Conservation (phyloP, 805 yeast genomes). For the Kazachstania psychrophila region DNA sequence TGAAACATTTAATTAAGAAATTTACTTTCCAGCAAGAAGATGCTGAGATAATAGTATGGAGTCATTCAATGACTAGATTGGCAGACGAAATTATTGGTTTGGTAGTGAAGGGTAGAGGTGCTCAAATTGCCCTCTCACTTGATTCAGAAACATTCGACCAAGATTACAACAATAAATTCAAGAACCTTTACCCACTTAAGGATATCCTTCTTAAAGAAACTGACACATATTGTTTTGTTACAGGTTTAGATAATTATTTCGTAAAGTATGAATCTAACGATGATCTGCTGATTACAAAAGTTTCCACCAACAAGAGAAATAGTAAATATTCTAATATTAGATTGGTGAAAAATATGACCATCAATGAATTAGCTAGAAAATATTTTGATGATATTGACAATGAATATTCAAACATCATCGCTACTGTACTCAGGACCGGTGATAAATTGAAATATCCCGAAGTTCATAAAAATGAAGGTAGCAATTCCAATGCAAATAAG, state of each 20-base stretch:
- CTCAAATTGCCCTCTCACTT: conserved; percentile 45
- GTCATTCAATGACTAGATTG: conserved; percentile 72
- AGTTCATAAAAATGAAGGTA: neutral
- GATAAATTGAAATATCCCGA: conserved; percentile 55
- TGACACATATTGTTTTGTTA: conserved; percentile 37
- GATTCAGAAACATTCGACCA: conserved; percentile 32
- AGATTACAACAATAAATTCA: conserved; percentile 29
- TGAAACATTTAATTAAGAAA: conserved; percentile 37
- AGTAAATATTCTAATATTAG: conserved; percentile 11
- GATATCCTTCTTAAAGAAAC: conserved; percentile 69
- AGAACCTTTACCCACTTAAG: conserved; percentile 59
- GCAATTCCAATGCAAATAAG: conserved; percentile 9
- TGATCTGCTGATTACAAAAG: conserved; percentile 15
- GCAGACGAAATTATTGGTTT: conserved; percentile 73
- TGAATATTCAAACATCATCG: conserved; percentile 79
- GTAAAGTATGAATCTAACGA: conserved; percentile 15
- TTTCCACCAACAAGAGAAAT: conserved; percentile 31
- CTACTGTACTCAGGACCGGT: conserved; percentile 88
- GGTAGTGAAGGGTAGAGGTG: conserved; percentile 82
- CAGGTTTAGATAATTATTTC: conserved; percentile 31
- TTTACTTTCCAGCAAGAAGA: conserved; percentile 42
- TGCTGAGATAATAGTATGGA: conserved; percentile 43
- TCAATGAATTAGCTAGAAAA: conserved; percentile 65
- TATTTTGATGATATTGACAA: conserved; percentile 66
- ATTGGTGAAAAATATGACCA: conserved; percentile 57